These are phyloP conservation scores for Cryphonectria parasitica DNA, from an alignment of 2,329 filamentous ascomycete genomes.

Conservation along the genomic window DNA sequence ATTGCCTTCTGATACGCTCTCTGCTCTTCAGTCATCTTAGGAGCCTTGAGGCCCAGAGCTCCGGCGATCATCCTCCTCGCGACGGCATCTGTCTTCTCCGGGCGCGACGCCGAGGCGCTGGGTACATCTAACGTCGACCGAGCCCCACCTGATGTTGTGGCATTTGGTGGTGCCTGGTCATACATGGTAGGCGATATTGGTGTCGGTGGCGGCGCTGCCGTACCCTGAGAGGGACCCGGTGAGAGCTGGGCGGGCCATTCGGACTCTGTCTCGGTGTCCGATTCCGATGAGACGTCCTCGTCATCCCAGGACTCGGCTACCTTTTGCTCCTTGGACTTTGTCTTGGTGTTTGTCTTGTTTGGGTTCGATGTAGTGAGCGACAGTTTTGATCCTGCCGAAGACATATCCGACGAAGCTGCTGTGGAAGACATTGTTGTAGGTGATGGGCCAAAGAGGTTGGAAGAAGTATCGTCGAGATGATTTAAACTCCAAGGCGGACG, in stretches of 20 bases:
- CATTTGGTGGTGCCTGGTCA: conserved; percentile 29
- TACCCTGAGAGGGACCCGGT: conserved; percentile 34
- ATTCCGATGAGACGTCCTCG: conserved; percentile 56
- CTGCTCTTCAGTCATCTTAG: conserved; percentile 86
- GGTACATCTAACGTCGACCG: conserved; percentile 7
- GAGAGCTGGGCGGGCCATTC: conserved; percentile 33
- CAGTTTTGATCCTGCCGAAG: conserved; percentile 36
- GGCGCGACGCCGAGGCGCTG: conserved; percentile 47
- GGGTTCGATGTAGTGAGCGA: conserved; percentile 34
- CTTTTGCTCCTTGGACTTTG: conserved; percentile 42
- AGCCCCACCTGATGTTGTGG: conserved; percentile 19
- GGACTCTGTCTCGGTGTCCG: conserved; percentile 42
- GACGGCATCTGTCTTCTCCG: conserved; percentile 92
- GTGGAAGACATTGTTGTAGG: conserved; percentile 26
- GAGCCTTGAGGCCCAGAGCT: conserved; percentile 79
- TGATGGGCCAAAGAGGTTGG: background rate
- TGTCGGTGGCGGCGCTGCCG: conserved; percentile 65
- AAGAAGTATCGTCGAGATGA: background rate
- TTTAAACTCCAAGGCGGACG: background rate
- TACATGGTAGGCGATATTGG: conserved; percentile 60
- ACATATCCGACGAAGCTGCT: conserved; percentile 25
- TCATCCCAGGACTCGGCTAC: conserved; percentile 80
- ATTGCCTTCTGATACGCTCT: conserved; percentile 81
- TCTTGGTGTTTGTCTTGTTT: conserved; percentile 33
- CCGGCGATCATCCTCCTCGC: conserved; percentile 89